A percentile compares a stretch with the other conserved stretches of the same genome.
phyloP scores from a whole-genome alignment of 495 filamentous ascomycete species.

The Penicillium longicatenatum region DNA sequence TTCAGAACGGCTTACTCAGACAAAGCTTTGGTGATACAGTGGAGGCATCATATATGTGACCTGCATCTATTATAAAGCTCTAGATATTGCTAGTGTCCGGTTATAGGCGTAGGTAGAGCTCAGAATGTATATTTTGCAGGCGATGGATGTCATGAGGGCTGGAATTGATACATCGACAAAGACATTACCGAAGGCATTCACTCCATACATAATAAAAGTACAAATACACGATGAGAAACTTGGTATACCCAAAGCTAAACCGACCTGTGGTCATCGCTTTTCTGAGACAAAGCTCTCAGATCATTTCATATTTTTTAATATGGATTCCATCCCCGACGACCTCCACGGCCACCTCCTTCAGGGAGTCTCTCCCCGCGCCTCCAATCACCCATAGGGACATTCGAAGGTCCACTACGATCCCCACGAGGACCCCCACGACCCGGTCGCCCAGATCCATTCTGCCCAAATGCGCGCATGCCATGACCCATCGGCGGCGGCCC shows the following conservation, averaged over 20 bases:
- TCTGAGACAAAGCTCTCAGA: background rate
- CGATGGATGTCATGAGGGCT: no score
- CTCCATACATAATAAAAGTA: constrained; percentile 19
- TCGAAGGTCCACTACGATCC: constrained; percentile 25
- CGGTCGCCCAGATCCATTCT: constrained; percentile 45
- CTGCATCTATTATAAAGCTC: background rate
- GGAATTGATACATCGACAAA: background rate
- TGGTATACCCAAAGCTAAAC: constrained; percentile 6
- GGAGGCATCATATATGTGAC: background rate
- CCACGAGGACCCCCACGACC: constrained; percentile 33
- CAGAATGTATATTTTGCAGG: background rate
- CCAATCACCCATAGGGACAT: constrained; percentile 43
- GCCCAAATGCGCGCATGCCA: constrained; percentile 51
- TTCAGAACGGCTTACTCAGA: background rate
- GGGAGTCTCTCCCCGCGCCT: constrained; percentile 45
- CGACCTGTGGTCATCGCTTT: background rate
- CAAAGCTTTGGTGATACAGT: background rate
- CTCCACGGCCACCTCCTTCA: constrained; percentile 32
- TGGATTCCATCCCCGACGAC: constrained; percentile 46
- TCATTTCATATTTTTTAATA: constrained; percentile 27
- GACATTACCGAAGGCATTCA: constrained; percentile 2
- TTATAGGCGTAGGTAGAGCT: background rate
- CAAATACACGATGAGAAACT: constrained; percentile 10
- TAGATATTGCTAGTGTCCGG: background rate
- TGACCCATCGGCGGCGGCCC: constrained; percentile 30